Evolutionary conservation across 495 filamentous ascomycete species (phyloP).

Genomic region (Eremomyces bilateralis): DNA sequence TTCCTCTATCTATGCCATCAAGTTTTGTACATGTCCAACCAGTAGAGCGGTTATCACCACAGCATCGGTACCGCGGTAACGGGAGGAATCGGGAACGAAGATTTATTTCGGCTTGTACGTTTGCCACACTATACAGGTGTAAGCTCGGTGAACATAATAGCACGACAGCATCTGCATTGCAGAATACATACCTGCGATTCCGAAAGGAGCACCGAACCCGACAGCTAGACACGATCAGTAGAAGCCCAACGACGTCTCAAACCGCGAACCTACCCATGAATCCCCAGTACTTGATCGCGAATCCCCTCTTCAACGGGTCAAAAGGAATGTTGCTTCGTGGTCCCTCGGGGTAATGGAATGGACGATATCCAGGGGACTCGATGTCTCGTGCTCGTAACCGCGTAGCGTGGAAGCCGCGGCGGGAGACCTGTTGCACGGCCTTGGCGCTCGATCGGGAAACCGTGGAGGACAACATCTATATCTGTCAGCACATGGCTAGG

Average conservation of each 20-base stretch:
- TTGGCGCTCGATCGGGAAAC: constrained; percentile 39
- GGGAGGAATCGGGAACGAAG: too few relatives aligned
- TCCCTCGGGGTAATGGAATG: constrained; percentile 96
- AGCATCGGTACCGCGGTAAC: too few relatives aligned
- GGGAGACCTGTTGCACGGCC: constrained; percentile 45
- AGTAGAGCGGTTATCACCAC: too few relatives aligned
- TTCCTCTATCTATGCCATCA: too few relatives aligned
- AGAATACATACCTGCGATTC: constrained; percentile 52
- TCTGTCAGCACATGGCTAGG: too few relatives aligned
- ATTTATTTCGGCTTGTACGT: constrained; percentile 66
- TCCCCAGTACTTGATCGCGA: constrained; percentile 60
- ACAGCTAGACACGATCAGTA: constrained; percentile 22
- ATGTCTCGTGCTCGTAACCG: too few relatives aligned
- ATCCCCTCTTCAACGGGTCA: constrained; percentile 75
- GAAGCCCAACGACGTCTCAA: constrained; percentile 3
- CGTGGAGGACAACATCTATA: constrained; percentile 68
- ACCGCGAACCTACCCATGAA: constrained; percentile 40
- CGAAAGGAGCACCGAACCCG: constrained; percentile 66
- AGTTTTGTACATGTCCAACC: too few relatives aligned
- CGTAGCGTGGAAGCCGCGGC: constrained; percentile 87
- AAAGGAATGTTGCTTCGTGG: constrained; percentile 88
- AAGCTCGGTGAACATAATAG: constrained; percentile 1
- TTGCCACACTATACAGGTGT: constrained; percentile 51
- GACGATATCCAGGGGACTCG: constrained; percentile 65
- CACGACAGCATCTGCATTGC: too few relatives aligned